A percentile compares a stretch with the other conserved stretches of the same genome.
These are phyloP conservation scores for Heritiera fomes DNA, from an alignment of 345 rosid species.

Conservation along the genomic window DNA sequence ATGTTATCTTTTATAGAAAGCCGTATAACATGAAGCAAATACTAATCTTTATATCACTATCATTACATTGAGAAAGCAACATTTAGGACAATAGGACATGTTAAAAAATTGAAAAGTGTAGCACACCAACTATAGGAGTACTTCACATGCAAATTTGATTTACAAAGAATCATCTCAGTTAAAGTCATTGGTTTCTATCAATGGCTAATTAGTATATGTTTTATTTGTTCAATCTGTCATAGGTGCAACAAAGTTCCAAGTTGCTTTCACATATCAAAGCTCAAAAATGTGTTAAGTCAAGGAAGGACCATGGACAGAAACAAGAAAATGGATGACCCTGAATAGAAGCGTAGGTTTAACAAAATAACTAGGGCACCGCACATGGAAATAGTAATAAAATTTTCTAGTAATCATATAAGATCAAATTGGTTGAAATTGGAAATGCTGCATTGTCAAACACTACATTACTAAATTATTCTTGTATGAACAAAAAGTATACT, in stretches of 20 bases:
- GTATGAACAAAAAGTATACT: too few relatives aligned
- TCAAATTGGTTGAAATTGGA: background rate
- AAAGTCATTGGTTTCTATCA: background rate
- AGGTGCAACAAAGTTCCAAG: conserved; percentile 3
- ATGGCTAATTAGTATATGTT: background rate
- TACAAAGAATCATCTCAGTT: background rate
- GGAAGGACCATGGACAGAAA: background rate
- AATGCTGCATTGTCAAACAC: background rate
- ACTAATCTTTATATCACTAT: background rate
- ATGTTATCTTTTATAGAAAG: background rate
- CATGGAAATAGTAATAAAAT: background rate
- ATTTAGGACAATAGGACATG: background rate
- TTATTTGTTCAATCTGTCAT: conserved; percentile 1
- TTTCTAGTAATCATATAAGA: background rate
- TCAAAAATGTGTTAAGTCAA: background rate
- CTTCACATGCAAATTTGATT: background rate
- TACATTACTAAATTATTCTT: too few relatives aligned
- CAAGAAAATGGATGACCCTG: background rate
- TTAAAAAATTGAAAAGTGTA: background rate
- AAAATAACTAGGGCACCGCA: background rate
- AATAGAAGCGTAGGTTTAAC: background rate
- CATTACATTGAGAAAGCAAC: background rate
- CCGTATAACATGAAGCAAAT: background rate
- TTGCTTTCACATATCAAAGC: background rate
- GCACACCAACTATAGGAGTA: background rate